These are phyloP conservation scores for Coniochaeta sp. DNA, from an alignment of 2,329 filamentous ascomycete species.

Conservation along the genomic window DNA sequence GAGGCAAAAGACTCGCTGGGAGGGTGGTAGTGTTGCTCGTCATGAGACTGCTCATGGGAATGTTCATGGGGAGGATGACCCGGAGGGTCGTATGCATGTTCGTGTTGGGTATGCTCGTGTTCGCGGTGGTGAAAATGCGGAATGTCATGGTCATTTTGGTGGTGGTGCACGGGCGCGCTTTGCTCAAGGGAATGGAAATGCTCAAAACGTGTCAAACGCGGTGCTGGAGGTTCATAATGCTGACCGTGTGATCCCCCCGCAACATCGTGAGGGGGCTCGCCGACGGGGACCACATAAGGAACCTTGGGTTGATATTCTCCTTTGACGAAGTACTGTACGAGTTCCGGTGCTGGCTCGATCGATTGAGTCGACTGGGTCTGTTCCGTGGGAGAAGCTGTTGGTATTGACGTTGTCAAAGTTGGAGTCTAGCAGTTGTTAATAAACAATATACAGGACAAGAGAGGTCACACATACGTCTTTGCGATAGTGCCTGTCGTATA, in stretches of 20 bases:
- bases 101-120: conserved; percentile 11
- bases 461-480: conserved; percentile 31
- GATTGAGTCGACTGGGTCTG: neutral
- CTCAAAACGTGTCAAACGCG: conserved; percentile 9
- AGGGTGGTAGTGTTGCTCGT: conserved; percentile 17
- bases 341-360: conserved; percentile 16
- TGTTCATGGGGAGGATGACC: conserved; percentile 5
- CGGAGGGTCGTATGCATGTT: conserved; percentile 12
- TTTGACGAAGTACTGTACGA: conserved; percentile 47
- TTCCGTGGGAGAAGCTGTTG: neutral
- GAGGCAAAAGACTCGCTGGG: conserved; percentile 23
- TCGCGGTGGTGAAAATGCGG: conserved; percentile 8
- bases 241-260: conserved; percentile 18
- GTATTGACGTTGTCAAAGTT: neutral
- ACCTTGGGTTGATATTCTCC: conserved; percentile 39
- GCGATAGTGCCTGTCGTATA: conserved; percentile 82
- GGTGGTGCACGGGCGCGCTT: conserved; percentile 11
- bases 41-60: conserved; percentile 14
- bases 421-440: conserved; percentile 3
- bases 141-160: conserved; percentile 11
- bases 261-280: conserved; percentile 22
- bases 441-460: neutral
- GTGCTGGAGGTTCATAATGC: conserved; percentile 9
- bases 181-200: conserved; percentile 3
- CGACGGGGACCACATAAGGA: conserved; percentile 20